phyloP scores from a whole-genome alignment of 2,329 filamentous ascomycete species.

The Didymella sp. region DNA sequence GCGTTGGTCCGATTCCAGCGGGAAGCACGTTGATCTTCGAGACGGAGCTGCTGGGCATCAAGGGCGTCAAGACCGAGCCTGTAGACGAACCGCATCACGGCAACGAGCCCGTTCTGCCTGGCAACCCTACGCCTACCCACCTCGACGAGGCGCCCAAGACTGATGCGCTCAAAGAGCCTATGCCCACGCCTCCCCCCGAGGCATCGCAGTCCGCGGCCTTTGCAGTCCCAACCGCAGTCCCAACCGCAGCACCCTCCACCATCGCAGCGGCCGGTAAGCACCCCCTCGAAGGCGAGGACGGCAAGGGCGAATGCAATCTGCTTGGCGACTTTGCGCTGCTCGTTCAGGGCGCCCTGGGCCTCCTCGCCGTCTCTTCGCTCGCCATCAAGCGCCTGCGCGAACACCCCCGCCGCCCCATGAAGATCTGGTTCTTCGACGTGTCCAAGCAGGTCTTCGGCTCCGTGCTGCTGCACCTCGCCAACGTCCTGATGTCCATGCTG shows the following conservation, averaged over 20 bases:
- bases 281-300: slow-evolving; percentile 54
- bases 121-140: slow-evolving; percentile 7
- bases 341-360: slow-evolving; percentile 86
- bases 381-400: slow-evolving; percentile 95
- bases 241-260: slow-evolving; percentile 24
- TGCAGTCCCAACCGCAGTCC: slow-evolving; percentile 20
- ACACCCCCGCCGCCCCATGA: slow-evolving; percentile 86
- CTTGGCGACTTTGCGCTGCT: slow-evolving; percentile 90
- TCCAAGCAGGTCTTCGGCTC: slow-evolving; percentile 98
- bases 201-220: slow-evolving; percentile 19
- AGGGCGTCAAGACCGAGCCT: slow-evolving; percentile 53
- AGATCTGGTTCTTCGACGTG: slow-evolving; percentile 97
- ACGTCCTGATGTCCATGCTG: slow-evolving; percentile 95
- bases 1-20: slow-evolving; percentile 78
- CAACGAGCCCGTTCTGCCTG: slow-evolving; percentile 11
- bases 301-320: slow-evolving; percentile 79
- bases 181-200: slow-evolving; percentile 22
- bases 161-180: slow-evolving; percentile 8
- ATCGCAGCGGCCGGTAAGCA: slow-evolving; percentile 31
- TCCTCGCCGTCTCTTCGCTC: slow-evolving; percentile 80
- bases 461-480: slow-evolving; percentile 87
- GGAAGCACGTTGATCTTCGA: slow-evolving; percentile 88
- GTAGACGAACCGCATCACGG: background rate
- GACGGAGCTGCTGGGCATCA: slow-evolving; percentile 85
- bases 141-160: slow-evolving; percentile 11